These are phyloP conservation scores for Calonectria pseudoreteaudii DNA, from an alignment of 2,329 filamentous ascomycete genomes.

Conservation along the genomic window DNA sequence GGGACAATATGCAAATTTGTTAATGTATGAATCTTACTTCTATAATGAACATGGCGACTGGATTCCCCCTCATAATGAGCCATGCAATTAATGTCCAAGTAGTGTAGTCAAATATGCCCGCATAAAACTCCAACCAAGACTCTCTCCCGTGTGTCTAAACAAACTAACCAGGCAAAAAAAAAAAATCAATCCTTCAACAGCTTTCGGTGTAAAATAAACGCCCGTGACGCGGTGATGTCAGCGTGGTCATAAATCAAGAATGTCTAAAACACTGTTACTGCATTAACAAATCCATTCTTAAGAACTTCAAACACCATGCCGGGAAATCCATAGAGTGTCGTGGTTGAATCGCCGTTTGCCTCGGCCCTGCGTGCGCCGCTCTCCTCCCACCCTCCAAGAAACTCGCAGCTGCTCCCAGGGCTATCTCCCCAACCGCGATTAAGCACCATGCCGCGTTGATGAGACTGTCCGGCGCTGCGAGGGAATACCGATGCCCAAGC, in stretches of 20 bases:
- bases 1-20: background rate
- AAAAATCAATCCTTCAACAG: background rate
- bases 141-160: background rate
- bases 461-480: conserved; percentile 61
- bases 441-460: conserved; percentile 83
- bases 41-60: background rate
- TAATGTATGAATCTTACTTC: conserved; percentile 9
- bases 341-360: conserved; percentile 70
- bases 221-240: conserved; percentile 1
- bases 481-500: conserved; percentile 77
- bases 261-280: conserved; percentile 83
- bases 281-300: conserved; percentile 90
- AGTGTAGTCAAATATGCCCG: background rate
- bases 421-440: conserved; percentile 94
- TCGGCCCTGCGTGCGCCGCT: conserved; percentile 68
- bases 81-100: background rate
- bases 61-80: background rate
- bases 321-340: conserved; percentile 92
- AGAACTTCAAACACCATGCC: conserved; percentile 95
- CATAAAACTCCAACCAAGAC: background rate
- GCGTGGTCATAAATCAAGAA: background rate
- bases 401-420: conserved; percentile 88
- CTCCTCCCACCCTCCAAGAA: conserved; percentile 89
- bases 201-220: conserved; percentile 15
- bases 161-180: background rate